Evolutionary conservation across 495 filamentous ascomycete genomes (phyloP).

Genomic region (Aspergillus nidulans): DNA sequence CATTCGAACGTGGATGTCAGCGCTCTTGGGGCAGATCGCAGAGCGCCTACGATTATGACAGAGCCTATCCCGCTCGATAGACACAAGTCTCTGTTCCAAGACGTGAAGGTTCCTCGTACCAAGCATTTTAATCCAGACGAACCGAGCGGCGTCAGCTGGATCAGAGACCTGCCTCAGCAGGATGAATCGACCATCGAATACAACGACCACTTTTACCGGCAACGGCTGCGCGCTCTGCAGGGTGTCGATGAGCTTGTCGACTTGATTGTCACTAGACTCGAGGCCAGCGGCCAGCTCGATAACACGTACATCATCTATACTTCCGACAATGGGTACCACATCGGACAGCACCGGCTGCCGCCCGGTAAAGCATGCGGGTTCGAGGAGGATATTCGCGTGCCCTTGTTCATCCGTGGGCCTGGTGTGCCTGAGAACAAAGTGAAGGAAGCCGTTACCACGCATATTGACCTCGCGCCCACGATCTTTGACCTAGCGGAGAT

Average conservation of each 20-base stretch:
- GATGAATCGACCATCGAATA: constrained; percentile 53
- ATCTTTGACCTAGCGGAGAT: constrained; percentile 50
- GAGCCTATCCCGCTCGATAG: constrained; percentile 47
- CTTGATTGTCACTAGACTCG: constrained; percentile 47
- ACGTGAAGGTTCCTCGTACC: constrained; percentile 35
- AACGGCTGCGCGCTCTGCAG: constrained; percentile 59
- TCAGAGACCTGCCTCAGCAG: constrained; percentile 49
- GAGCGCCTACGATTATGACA: constrained; percentile 31
- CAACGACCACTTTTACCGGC: constrained; percentile 65
- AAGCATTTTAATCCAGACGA: constrained; percentile 43
- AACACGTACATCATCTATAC: constrained; percentile 71
- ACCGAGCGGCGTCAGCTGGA: constrained; percentile 62
- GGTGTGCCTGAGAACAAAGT: constrained; percentile 42
- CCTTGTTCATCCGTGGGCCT: constrained; percentile 58
- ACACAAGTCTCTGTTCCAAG: constrained; percentile 35
- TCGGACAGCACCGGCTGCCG: constrained; percentile 66
- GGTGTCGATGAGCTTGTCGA: constrained; percentile 69
- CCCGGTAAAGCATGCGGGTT: constrained; percentile 70
- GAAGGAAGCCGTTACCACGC: constrained; percentile 58
- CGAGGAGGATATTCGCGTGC: constrained; percentile 71
- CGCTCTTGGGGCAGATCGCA: constrained; percentile 13
- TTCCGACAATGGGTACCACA: constrained; percentile 72
- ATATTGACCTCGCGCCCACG: constrained; percentile 67
- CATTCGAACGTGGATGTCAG: constrained; percentile 53
- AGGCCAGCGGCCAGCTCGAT: constrained; percentile 49